Percentiles rank a stretch among this genome's conserved stretches.
Evolutionary conservation across 352 stramenopile species (phyloP).

Genomic region (Lagenidium giganteum): DNA sequence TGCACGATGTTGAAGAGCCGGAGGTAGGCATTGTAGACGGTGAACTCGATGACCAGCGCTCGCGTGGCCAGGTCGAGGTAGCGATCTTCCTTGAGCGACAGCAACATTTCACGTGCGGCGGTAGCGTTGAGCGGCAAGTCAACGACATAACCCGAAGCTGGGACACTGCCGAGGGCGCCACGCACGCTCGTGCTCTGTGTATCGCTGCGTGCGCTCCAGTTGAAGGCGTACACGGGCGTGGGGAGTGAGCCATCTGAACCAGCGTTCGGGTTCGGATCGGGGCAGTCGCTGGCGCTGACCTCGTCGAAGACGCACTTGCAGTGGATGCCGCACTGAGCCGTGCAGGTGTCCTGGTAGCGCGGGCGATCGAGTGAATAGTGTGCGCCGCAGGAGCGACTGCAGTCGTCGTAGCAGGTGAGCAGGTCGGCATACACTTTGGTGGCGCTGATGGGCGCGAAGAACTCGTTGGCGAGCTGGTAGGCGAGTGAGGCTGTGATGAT

Average conservation of each 20-base stretch:
- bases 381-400: conserved; percentile 30
- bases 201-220: conserved; percentile 30
- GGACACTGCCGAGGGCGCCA: conserved; percentile 34
- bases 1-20: conserved; percentile 62
- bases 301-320: conserved; percentile 74
- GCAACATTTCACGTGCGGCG: conserved; percentile 18
- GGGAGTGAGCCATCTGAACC: conserved; percentile 25
- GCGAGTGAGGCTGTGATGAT: conserved; percentile 31
- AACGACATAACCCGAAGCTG: conserved; percentile 56
- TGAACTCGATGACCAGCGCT: conserved; percentile 56
- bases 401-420: conserved; percentile 50
- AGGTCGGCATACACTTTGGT: conserved; percentile 47
- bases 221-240: conserved; percentile 39
- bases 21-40: conserved; percentile 58
- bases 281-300: conserved; percentile 25
- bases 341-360: conserved; percentile 40
- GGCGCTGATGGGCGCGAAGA: conserved; percentile 32
- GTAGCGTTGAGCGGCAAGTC: conserved; percentile 37
- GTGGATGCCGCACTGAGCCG: conserved; percentile 33
- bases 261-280: conserved; percentile 48
- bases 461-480: conserved; percentile 39
- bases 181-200: conserved; percentile 16
- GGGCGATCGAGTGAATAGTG: conserved; percentile 53
- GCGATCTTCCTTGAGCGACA: conserved; percentile 28
- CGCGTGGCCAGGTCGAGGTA: conserved; percentile 61